phyloP scores from a whole-genome alignment of 352 stramenopile genomes.

The Globisporangium nagaii region DNA sequence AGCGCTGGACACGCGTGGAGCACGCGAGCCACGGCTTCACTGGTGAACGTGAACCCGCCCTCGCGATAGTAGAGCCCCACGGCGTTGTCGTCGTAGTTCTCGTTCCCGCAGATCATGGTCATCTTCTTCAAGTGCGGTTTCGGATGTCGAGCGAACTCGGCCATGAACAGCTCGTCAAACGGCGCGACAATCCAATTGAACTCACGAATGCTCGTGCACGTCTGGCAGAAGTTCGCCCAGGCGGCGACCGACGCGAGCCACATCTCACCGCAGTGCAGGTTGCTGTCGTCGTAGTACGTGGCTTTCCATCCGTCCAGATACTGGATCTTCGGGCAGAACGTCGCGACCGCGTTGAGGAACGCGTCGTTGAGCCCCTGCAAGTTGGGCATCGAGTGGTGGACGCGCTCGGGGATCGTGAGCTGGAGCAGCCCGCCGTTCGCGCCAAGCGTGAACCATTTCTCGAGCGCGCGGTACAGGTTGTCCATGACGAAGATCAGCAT shows the following conservation, averaged over 20 bases:
- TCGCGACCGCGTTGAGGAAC: conserved; percentile 10
- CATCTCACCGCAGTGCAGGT: conserved; percentile 15
- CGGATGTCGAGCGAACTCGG: neutral
- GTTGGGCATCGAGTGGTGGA: neutral
- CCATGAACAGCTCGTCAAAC: neutral
- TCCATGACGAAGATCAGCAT: neutral
- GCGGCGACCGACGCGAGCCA: conserved; percentile 2
- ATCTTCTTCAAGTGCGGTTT: conserved; percentile 5
- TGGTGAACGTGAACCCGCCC: neutral
- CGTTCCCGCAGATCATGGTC: conserved; percentile 4
- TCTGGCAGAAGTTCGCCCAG: conserved; percentile 1
- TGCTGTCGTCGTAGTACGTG: conserved; percentile 4
- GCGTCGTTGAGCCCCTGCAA: conserved; percentile 5
- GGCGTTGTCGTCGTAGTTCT: conserved; percentile 8
- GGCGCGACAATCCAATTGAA: conserved; percentile 12
- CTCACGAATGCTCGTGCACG: conserved; percentile 2
- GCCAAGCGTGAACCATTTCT: conserved; percentile 7
- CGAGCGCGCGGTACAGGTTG: conserved; percentile 10
- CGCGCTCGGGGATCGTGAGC: conserved; percentile 19
- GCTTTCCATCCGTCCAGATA: conserved; percentile 21
- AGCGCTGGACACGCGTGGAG: conserved; percentile 7
- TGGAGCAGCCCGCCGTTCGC: conserved; percentile 11
- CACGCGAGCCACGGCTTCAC: neutral
- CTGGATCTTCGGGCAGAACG: conserved; percentile 15
- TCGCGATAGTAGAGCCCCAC: conserved; percentile 2